These are phyloP conservation scores for Adansonia rubrostipa DNA, from an alignment of 441 rosid species.

Conservation along the genomic window DNA sequence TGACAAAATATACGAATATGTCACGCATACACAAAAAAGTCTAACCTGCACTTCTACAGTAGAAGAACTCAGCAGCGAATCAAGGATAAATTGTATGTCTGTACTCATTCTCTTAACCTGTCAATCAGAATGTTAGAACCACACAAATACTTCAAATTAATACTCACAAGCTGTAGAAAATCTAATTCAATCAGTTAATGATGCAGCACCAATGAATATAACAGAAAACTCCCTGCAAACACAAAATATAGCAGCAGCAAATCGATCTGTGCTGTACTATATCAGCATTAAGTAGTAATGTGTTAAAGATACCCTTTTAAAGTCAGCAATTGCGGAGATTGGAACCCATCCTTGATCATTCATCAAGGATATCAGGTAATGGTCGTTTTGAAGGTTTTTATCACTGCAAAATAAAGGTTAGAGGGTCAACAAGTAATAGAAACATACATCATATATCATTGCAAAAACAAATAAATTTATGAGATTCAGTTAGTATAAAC, in stretches of 20 bases:
- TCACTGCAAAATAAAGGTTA: constrained; percentile 50
- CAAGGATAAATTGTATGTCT: constrained; percentile 71
- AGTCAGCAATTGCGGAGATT: constrained; percentile 63
- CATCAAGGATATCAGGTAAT: constrained; percentile 74
- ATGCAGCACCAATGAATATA: background rate
- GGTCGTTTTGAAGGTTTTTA: constrained; percentile 74
- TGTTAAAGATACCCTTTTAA: constrained; percentile 72
- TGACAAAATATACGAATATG: too few species aligned
- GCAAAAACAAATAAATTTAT: background rate
- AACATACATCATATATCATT: background rate
- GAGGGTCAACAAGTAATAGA: constrained; percentile 22
- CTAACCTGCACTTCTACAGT: constrained; percentile 84
- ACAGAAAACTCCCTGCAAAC: background rate
- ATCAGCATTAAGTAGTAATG: constrained; percentile 12
- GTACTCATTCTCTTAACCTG: constrained; percentile 88
- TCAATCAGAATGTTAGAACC: constrained; percentile 26
- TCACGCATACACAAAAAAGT: background rate
- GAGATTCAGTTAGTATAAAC: background rate
- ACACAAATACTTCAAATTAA: background rate
- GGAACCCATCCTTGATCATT: constrained; percentile 94
- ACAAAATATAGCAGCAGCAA: background rate
- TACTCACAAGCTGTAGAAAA: background rate
- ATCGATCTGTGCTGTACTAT: background rate
- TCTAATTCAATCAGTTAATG: background rate
- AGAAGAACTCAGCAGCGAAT: constrained; percentile 68